phyloP scores from a whole-genome alignment of 169 alveolate genomes.

The Cyclospora cayetanensis region DNA sequence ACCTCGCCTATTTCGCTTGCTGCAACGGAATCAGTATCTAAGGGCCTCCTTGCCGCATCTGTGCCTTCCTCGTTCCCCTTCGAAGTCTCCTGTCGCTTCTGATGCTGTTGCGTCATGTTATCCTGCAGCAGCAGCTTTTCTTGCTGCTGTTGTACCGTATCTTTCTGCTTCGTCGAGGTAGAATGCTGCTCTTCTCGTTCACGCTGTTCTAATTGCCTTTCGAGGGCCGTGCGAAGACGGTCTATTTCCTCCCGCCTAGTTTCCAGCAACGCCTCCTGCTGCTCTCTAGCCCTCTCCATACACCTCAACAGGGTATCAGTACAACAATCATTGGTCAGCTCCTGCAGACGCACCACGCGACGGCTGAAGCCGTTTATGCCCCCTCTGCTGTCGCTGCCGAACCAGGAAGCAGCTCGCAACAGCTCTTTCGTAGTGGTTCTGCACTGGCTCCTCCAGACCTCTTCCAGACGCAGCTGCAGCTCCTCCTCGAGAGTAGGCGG shows the following conservation, averaged over 20 bases:
- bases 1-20: background rate
- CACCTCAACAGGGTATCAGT: background rate
- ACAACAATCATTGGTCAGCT: background rate
- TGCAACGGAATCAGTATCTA: background rate
- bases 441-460: background rate
- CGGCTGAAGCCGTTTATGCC: background rate
- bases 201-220: background rate
- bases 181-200: background rate
- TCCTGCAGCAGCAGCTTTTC: too few species aligned
- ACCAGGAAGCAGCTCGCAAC: background rate
- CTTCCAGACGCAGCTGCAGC: background rate
- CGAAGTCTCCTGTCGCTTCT: background rate
- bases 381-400: background rate
- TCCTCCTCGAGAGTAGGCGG: background rate
- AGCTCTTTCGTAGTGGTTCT: background rate
- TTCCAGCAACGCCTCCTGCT: background rate
- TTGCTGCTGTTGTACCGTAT: background rate
- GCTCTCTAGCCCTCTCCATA: background rate
- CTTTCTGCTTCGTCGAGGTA: too few species aligned
- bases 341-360: background rate
- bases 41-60: background rate
- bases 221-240: background rate
- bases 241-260: background rate
- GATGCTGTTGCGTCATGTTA: background rate
- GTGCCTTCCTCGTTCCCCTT: background rate